Evolutionary conservation across 768 basidiomycete species (phyloP).

Genomic region (Cyclocybe cylindracea): DNA sequence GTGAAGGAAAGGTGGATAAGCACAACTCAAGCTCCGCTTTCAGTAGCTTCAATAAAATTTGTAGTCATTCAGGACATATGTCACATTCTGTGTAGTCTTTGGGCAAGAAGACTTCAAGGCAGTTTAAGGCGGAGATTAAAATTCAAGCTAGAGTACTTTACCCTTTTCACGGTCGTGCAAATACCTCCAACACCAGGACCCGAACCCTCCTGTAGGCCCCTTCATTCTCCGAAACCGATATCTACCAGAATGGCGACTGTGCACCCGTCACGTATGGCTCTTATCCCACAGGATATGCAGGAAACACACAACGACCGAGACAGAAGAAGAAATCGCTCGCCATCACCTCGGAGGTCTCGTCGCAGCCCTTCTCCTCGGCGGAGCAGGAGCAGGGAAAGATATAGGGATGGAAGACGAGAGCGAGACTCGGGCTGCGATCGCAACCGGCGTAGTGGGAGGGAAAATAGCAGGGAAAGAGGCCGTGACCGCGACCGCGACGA

Average conservation of each 20-base stretch:
- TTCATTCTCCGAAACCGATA: background rate
- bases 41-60: no score
- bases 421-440: constrained; percentile 4
- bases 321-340: constrained; percentile 39
- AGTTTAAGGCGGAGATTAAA: no score
- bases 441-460: constrained; percentile 9
- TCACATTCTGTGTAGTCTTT: no score
- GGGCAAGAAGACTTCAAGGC: no score
- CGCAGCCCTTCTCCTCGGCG: constrained; percentile 32
- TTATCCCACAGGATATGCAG: constrained; percentile 54
- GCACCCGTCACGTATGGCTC: constrained; percentile 70
- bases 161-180: no score
- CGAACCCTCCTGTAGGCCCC: no score
- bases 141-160: no score
- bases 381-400: constrained; percentile 31
- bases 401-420: constrained; percentile 23
- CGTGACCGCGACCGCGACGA: constrained; percentile 16
- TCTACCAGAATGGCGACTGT: constrained; percentile 62
- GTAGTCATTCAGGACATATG: no score
- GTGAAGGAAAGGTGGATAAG: no score
- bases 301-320: constrained; percentile 12
- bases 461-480: constrained; percentile 16
- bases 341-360: constrained; percentile 39
- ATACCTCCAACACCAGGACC: no score
- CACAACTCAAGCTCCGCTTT: no score